phyloP scores from a whole-genome alignment of 352 stramenopile genomes.

The Pythium rhizo-oryzae region DNA sequence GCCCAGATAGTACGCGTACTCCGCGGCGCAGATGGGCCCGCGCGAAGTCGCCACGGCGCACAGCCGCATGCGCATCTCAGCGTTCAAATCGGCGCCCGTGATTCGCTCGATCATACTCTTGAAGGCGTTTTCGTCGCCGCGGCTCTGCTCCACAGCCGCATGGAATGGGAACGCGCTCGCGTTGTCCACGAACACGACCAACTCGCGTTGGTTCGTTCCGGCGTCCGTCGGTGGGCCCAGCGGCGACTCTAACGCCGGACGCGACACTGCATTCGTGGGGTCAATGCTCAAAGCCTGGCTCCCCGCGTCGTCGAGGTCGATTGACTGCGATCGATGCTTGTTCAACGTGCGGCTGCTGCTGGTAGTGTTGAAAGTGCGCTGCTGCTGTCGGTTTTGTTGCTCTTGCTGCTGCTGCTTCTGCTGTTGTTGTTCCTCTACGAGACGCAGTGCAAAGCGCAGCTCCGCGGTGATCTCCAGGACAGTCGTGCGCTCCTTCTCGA shows the following conservation, averaged over 20 bases:
- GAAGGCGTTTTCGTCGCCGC: constrained; percentile 16
- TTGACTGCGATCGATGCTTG: constrained; percentile 4
- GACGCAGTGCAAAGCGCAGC: constrained; percentile 7
- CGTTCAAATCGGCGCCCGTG: constrained; percentile 7
- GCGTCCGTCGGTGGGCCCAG: too few relatives aligned
- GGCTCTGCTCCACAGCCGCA: constrained; percentile 11
- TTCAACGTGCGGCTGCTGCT: background rate
- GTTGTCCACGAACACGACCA: constrained; percentile 26
- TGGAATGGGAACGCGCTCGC: constrained; percentile 28
- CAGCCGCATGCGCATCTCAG: constrained; percentile 16
- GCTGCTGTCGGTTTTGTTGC: too few relatives aligned
- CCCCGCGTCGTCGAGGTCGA: background rate
- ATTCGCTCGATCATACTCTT: background rate
- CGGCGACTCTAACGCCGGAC: background rate
- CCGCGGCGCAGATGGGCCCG: constrained; percentile 4
- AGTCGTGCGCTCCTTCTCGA: constrained; percentile 7
- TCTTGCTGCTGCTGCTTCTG: background rate
- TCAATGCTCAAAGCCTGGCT: too few relatives aligned
- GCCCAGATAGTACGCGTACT: constrained; percentile 33
- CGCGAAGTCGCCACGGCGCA: background rate
- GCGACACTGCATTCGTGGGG: too few relatives aligned
- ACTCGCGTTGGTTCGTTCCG: constrained; percentile 2
- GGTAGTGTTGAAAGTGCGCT: background rate
- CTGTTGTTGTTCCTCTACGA: background rate
- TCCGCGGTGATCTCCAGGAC: constrained; percentile 18